Percentiles rank a stretch among this genome's conserved stretches.
These are phyloP conservation scores for Mrakiaceae sp. DNA, from an alignment of 1,284 basidiomycete genomes.

Conservation along the genomic window DNA sequence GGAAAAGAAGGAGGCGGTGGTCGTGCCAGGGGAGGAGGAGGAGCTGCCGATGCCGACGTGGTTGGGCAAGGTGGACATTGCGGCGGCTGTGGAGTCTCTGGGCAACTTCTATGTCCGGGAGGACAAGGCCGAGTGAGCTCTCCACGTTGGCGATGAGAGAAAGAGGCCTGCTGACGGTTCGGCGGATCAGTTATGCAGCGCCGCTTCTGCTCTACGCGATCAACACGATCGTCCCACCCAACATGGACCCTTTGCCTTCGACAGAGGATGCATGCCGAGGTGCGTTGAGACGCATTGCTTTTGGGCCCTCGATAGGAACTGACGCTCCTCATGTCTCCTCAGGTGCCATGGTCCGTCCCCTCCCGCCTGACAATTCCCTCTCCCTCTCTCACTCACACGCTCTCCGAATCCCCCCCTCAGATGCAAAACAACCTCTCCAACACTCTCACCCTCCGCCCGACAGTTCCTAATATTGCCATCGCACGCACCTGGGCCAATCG, in stretches of 20 bases:
- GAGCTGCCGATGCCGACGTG: constrained; percentile 4
- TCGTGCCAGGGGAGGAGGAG: background rate
- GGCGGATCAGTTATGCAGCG: constrained; percentile 4
- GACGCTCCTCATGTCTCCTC: background rate
- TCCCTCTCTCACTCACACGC: background rate
- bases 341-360: constrained; percentile 1
- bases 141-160: background rate
- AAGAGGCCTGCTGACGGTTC: background rate
- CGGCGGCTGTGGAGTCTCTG: constrained; percentile 4
- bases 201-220: constrained; percentile 18
- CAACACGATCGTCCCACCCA: constrained; percentile 7
- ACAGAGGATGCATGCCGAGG: constrained; percentile 12
- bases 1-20: background rate
- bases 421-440: constrained; percentile 16
- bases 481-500: constrained; percentile 14
- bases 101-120: constrained; percentile 3
- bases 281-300: background rate
- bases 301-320: too few relatives aligned
- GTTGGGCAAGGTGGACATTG: constrained; percentile 9
- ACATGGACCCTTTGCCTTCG: background rate
- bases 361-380: background rate
- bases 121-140: constrained; percentile 12
- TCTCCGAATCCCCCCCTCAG: background rate
- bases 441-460: constrained; percentile 7
- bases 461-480: constrained; percentile 2